Evolutionary conservation across 1,139 yeast species (phyloP), one percentile per base, ranked within the genome.

Genomic region (Lodderomyces pseudojiufengensis): DNA sequence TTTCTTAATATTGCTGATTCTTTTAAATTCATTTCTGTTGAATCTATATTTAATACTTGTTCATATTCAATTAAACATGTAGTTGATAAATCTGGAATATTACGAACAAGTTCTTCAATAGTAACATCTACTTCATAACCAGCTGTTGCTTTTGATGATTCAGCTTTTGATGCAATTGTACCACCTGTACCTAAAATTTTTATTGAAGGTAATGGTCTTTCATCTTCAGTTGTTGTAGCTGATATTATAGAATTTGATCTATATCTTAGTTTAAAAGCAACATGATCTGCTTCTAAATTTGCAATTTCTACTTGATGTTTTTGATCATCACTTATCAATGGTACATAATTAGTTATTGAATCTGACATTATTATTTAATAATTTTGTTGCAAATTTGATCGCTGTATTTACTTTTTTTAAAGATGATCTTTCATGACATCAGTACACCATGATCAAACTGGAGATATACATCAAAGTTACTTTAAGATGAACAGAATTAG

Each of bases 121-220:
- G 84, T 76, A 44, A 80, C 59, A 52, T 78, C 86, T 2, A 80
- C 85, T 39, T 76, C 66, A 51, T 80, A 80, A 1, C 85, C 86
- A 1, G 84, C 84, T 2, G 86, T 80, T 41, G 76, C 78, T 21
- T 78, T 69, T 1, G 78, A 62, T 10, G 67, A 53, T 1, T 64
- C 55, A 0, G 84, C 84, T 49, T 78, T 78, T 1, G 85, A 77
- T 1, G 86, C 86, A 46, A 80, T 80, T 3, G 87, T 80, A 10
- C 87, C 87, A 8, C 87, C 87, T 1, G 87, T 80, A 2, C 85
- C 87, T 24, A 80, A 59, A 15, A 80, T 77, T 46, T 80, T 80
- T 34, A 80, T 61, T 5, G 55, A 54, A 2, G 78, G 78, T 28
- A 66, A 21, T 42, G 37, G 5, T 9, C 13, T n/a, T 14, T 30